Evolutionary conservation across 2,329 filamentous ascomycete species (phyloP).

Genomic region (Colletotrichum gigasporum): DNA sequence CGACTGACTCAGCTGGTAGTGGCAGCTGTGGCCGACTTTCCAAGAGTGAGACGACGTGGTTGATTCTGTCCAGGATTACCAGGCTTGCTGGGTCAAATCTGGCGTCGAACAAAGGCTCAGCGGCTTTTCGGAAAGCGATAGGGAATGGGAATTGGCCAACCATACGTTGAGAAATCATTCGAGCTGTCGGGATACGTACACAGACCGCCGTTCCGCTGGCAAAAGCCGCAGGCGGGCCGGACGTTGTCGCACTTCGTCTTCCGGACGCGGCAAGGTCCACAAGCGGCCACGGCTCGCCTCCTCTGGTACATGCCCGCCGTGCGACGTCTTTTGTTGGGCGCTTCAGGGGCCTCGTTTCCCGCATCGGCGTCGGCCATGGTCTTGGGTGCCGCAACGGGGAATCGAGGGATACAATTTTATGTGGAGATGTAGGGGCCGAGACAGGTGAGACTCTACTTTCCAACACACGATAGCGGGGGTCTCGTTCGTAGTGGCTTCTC

Average conservation of each 20-base stretch:
- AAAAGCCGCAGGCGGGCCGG: conserved; percentile 47
- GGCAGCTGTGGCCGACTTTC: conserved; percentile 17
- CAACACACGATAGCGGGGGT: neutral
- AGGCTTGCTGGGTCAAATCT: conserved; percentile 48
- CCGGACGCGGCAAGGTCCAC: conserved; percentile 45
- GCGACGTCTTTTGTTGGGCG: conserved; percentile 21
- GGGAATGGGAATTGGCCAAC: no score
- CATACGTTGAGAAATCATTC: conserved; percentile 39
- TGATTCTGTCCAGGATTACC: conserved; percentile 43
- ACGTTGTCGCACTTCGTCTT: conserved; percentile 50
- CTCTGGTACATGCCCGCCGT: conserved; percentile 33
- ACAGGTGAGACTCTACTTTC: neutral
- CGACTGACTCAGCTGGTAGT: neutral
- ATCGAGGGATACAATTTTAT: neutral
- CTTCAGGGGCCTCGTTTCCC: conserved; percentile 5
- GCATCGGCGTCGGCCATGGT: conserved; percentile 4
- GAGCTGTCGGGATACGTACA: conserved; percentile 43
- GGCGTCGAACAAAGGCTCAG: neutral
- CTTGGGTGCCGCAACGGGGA: neutral
- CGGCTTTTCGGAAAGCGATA: neutral
- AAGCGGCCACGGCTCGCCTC: conserved; percentile 46
- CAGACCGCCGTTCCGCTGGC: conserved; percentile 41
- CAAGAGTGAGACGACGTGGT: conserved; percentile 37
- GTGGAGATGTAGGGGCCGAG: neutral
- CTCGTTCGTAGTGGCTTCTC: neutral